Base-by-base conservation (phyloP, 192 early-diverging fungal species). In the Linnemannia zychae region DNA sequence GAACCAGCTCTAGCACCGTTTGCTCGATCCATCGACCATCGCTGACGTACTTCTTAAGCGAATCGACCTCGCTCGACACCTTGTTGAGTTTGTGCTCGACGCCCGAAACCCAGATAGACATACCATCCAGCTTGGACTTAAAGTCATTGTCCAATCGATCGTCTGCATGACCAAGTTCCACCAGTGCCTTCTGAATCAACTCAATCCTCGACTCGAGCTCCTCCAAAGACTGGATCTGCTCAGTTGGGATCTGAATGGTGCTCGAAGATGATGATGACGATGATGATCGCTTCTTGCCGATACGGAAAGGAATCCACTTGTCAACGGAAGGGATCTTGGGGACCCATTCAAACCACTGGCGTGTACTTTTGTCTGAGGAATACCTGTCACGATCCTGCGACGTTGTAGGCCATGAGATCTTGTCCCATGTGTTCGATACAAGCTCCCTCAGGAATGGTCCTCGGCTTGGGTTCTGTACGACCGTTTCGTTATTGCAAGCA, bases 1-100 rank as follows among this genome's bases (percentile, higher is more conserved):
- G 65, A 17, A 84, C 63, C n/a, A 71, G 48, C 44, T 84, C 81
- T 33, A 82, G 31, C 11, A 84, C 67, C 17, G 60, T 84, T 13
- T 77, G 81, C 36, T 84, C 76, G 44, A 84, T 84, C 81, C 81
- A 84, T 22, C 52, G 66, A 38, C 81, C 81, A 24, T 73, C 72
- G 36, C 66, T 40, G 16, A 84, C 66, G 31, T 84, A 78, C 34
- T 50, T 28, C 37, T 48, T 69, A 13, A 84, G 44, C 7, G 81
- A 77, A 4, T 72, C 44, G 9, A 84, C 76, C 37, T 44, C 40
- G 40, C 40, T 66, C 4, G 75, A 68, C 1, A 84, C 81, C 33
- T 31, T 37, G 50, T 78, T 71, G 65, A 84, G 37, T 37, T 74
- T 72, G 22, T 74, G 75, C 12, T 78, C 76, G 12, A 77, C 66